These are phyloP conservation scores for Dothideomycetes sp. DNA, from an alignment of 2,329 filamentous ascomycete genomes.

Conservation along the genomic window DNA sequence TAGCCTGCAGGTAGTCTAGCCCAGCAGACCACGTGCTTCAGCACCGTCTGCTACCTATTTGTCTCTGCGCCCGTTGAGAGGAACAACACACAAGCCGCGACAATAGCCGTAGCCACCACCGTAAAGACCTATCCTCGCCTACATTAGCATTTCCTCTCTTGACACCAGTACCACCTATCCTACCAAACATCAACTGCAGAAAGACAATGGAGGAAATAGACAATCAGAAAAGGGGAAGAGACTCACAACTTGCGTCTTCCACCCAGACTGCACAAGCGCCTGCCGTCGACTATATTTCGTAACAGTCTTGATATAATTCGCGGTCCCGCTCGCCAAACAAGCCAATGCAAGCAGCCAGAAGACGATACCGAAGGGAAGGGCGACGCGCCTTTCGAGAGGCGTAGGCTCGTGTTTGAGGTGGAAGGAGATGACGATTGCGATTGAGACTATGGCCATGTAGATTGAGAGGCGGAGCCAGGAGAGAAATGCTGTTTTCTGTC, in stretches of 20 bases:
- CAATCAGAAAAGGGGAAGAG: conserved; percentile 2
- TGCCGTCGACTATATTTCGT: conserved; percentile 67
- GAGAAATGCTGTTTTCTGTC: conserved; percentile 61
- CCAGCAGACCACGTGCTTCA: too few relatives aligned
- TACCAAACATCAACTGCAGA: too few relatives aligned
- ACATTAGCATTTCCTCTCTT: too few relatives aligned
- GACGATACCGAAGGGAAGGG: conserved; percentile 71
- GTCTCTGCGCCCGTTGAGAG: conserved; percentile 32
- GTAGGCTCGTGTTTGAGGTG: conserved; percentile 70
- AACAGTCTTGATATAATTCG: conserved; percentile 77
- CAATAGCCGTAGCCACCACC: conserved; percentile 50
- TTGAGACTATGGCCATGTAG: conserved; percentile 81
- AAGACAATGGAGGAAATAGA: too few relatives aligned
- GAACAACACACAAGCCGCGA: conserved; percentile 55
- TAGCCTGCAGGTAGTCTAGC: too few relatives aligned
- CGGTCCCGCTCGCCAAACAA: conserved; percentile 67
- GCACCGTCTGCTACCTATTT: too few relatives aligned
- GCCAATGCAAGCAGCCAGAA: conserved; percentile 76
- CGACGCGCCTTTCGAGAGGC: conserved; percentile 60
- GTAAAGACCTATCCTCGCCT: conserved; percentile 43
- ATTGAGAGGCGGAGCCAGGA: conserved; percentile 82
- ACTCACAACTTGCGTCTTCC: conserved; percentile 74
- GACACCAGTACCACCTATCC: too few relatives aligned
- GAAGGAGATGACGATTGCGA: conserved; percentile 88
- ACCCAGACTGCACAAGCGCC: conserved; percentile 85